Base-by-base conservation (phyloP, 257 asterid species). In the Ilex aquifolium region DNA sequence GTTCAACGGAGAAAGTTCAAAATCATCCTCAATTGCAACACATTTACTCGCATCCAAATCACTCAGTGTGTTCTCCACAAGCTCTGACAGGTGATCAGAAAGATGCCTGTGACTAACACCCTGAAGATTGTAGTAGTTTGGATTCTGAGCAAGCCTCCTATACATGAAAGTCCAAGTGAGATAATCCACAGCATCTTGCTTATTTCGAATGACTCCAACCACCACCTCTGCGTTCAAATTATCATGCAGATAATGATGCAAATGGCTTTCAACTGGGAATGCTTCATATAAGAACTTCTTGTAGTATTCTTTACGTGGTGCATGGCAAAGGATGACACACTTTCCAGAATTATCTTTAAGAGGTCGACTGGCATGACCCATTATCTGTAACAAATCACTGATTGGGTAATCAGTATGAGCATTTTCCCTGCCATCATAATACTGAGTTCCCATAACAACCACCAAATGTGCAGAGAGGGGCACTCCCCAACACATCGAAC, bases 331-430 rank as follows among this genome's bases (percentile, higher is more conserved):
- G 67, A 82, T 79, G 67, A 82, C 85, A 58, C 88, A 79, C 69
- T 79, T 79, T 48, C 88, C 88, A 15, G 85, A 79, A 65, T 74
- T 82, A 70, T 82, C 88, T 14, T 71, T 63, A 11, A 76, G 79
- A 60, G 88, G 88, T 48, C 88, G 82, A 70, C 88, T 76, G 61
- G 88, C 88, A 65, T 82, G 88, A 55, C 88, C 88, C 88, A 82
- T 82, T 85, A 82, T 82, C 82, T 82, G 85, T 66, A 82, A 70
- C 64, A 82, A 76, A 72, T 82, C 88, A 31, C 81, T 79, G 44
- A 82, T 85, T 0, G 88, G 88, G 69, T 82, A 82, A 69, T 82
- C 85, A 44, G 81, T 71, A 57, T 79, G 85, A 29, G 88, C 84
- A 69, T 82, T 79, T 71, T 82, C 88, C 60, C 79, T 74, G 64